Evolutionary conservation across 2,329 filamentous ascomycete genomes (phyloP).

Genomic region (Phyllosticta capitalensis): DNA sequence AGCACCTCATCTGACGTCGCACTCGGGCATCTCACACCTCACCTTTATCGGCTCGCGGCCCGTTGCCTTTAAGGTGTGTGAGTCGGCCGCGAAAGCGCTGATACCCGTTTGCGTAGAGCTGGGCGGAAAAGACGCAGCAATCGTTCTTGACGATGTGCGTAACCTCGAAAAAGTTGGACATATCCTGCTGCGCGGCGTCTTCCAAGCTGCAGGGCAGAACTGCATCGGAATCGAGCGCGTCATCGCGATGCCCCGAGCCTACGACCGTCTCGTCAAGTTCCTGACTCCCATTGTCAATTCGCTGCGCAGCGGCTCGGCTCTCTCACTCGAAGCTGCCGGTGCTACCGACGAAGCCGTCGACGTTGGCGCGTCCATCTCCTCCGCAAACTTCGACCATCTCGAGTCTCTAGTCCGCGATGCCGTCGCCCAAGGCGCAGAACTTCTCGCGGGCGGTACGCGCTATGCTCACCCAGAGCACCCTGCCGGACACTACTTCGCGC

Average conservation of each 20-base stretch:
- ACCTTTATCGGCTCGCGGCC: constrained; percentile 91
- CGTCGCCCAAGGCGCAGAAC: constrained; percentile 65
- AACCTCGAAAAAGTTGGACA: constrained; percentile 64
- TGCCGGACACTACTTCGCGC: constrained; percentile 80
- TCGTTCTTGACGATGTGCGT: constrained; percentile 70
- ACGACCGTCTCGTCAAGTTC: constrained; percentile 59
- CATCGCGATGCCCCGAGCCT: constrained; percentile 67
- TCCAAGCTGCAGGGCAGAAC: constrained; percentile 93
- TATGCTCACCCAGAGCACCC: constrained; percentile 63
- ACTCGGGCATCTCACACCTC: constrained; percentile 74
- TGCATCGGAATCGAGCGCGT: constrained; percentile 96
- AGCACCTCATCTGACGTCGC: constrained; percentile 73
- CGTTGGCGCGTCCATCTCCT: constrained; percentile 83
- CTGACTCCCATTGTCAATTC: constrained; percentile 65
- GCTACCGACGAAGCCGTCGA: constrained; percentile 45
- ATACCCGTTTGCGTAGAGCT: constrained; percentile 85
- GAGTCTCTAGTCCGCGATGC: constrained; percentile 71
- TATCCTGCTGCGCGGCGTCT: constrained; percentile 82
- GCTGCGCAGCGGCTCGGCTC: constrained; percentile 65
- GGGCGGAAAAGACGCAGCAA: constrained; percentile 87
- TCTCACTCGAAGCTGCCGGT: constrained; percentile 33
- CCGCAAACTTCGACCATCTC: constrained; percentile 62
- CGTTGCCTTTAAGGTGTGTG: constrained; percentile 80
- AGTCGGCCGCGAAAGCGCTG: constrained; percentile 74
- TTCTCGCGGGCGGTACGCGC: constrained; percentile 70